Evolutionary conservation across 1,284 basidiomycete genomes (phyloP).

Genomic region (Ustilago sp.): DNA sequence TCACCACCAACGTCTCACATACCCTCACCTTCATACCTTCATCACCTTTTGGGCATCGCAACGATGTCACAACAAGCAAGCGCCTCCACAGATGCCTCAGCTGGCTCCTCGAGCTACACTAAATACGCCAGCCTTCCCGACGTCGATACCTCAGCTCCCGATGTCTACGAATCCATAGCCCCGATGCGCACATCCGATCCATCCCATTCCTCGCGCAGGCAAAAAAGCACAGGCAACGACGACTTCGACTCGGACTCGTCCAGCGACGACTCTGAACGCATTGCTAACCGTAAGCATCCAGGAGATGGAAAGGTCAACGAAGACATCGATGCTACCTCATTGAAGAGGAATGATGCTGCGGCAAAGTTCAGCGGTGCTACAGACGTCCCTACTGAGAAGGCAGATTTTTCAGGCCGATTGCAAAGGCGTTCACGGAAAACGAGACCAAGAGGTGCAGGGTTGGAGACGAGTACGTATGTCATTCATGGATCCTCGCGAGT

Average conservation of each 20-base stretch:
- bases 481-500: constrained; percentile 5
- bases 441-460: constrained; percentile 35
- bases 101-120: constrained; percentile 15
- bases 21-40: neutral
- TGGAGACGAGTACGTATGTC: constrained; percentile 42
- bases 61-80: constrained; percentile 23
- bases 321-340: constrained; percentile 34
- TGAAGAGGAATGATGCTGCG: constrained; percentile 29
- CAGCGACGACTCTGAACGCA: constrained; percentile 30
- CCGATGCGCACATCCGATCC: constrained; percentile 9
- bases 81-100: neutral
- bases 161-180: constrained; percentile 41
- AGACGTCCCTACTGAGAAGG: constrained; percentile 10
- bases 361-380: constrained; percentile 37
- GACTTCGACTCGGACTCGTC: constrained; percentile 20
- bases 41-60: too few species aligned
- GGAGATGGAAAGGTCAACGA: constrained; percentile 22
- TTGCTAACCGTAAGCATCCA: constrained; percentile 30
- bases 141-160: constrained; percentile 42
- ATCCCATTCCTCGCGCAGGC: constrained; percentile 17
- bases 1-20: constrained; percentile 6
- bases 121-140: constrained; percentile 50
- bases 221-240: constrained; percentile 1
- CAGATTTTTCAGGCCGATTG: constrained; percentile 40
- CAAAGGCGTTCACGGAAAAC: constrained; percentile 10